Evolutionary conservation across 2,329 filamentous ascomycete species (phyloP).

Genomic region (Diplodia scrobiculata): DNA sequence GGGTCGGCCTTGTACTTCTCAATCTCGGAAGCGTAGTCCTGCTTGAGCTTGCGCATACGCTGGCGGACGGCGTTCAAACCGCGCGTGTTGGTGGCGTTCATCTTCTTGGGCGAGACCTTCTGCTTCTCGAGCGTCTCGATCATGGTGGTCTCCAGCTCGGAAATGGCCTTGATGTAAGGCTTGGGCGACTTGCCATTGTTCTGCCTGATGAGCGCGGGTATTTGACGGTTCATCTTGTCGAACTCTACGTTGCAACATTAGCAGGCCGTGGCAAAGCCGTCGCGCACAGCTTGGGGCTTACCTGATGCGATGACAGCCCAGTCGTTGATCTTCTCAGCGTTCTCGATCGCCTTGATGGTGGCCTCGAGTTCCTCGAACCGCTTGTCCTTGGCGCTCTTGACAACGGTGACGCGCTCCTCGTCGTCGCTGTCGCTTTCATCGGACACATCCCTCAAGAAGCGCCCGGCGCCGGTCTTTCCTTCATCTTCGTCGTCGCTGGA

Average conservation of each 20-base stretch:
- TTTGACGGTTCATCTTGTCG: slow-evolving; percentile 89
- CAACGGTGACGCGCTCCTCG: slow-evolving; percentile 79
- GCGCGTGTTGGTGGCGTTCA: slow-evolving; percentile 94
- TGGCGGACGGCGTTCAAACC: slow-evolving; percentile 97
- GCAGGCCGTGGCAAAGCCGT: slow-evolving; percentile 32
- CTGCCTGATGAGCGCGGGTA: slow-evolving; percentile 56
- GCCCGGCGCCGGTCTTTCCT: slow-evolving; percentile 69
- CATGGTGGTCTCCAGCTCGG: slow-evolving; percentile 91
- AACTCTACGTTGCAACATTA: slow-evolving; percentile 64
- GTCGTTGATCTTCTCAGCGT: slow-evolving; percentile 95
- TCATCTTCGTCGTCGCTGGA: slow-evolving; percentile 54
- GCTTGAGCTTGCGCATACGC: slow-evolving; percentile 98
- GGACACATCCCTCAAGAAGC: slow-evolving; percentile 78
- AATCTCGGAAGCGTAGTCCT: slow-evolving; percentile 85
- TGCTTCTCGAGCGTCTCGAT: slow-evolving; percentile 93
- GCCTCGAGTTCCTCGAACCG: slow-evolving; percentile 88
- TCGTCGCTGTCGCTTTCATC: slow-evolving; percentile 83
- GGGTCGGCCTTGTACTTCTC: slow-evolving; percentile 84
- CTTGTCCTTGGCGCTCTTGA: slow-evolving; percentile 99
- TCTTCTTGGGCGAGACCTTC: slow-evolving; percentile 95
- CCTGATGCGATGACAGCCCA: slow-evolving; percentile 90
- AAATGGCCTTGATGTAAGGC: slow-evolving; percentile 86
- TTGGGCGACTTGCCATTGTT: slow-evolving; percentile 79
- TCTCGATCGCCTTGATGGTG: slow-evolving; percentile 88
- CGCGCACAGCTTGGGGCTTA: slow-evolving; percentile 51